Evolutionary conservation across 2,329 filamentous ascomycete species (phyloP).

Genomic region (Trichophaea hybrida): DNA sequence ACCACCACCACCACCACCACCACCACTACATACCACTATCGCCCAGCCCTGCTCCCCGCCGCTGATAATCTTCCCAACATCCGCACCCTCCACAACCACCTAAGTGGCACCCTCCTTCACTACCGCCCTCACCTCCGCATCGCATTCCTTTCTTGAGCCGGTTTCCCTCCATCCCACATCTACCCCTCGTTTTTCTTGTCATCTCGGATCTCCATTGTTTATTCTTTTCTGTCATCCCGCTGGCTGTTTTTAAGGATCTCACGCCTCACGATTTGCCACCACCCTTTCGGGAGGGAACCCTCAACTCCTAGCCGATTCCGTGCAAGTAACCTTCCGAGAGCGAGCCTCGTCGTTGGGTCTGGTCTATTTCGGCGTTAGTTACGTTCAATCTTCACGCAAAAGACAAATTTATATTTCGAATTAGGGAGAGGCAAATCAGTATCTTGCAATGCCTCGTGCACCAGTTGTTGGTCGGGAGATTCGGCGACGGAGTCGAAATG

Average conservation of each 20-base stretch:
- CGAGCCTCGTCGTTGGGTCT: neutral
- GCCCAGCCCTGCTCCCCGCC: conserved; percentile 10
- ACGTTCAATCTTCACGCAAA: neutral
- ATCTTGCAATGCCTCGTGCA: conserved; percentile 25
- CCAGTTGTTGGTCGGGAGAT: conserved; percentile 27
- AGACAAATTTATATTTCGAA: neutral
- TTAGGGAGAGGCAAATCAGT: neutral
- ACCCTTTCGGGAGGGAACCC: neutral
- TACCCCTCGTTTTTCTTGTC: conserved; percentile 5
- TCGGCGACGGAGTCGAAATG: conserved; percentile 26
- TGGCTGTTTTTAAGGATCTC: neutral
- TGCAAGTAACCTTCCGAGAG: neutral
- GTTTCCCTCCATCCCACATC: conserved; percentile 6
- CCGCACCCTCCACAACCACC: neutral
- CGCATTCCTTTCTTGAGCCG: conserved; percentile 9
- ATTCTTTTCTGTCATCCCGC: neutral
- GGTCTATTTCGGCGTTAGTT: neutral
- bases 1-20: neutral
- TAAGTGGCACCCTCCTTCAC: conserved; percentile 6
- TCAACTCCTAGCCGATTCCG: neutral
- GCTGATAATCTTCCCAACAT: conserved; percentile 6
- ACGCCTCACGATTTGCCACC: neutral
- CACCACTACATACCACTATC: neutral
- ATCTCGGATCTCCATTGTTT: conserved; percentile 2
- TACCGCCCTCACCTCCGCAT: conserved; percentile 6